These are phyloP conservation scores for Maudiozyma barnettii DNA, from an alignment of 805 yeast genomes.

Conservation along the genomic window DNA sequence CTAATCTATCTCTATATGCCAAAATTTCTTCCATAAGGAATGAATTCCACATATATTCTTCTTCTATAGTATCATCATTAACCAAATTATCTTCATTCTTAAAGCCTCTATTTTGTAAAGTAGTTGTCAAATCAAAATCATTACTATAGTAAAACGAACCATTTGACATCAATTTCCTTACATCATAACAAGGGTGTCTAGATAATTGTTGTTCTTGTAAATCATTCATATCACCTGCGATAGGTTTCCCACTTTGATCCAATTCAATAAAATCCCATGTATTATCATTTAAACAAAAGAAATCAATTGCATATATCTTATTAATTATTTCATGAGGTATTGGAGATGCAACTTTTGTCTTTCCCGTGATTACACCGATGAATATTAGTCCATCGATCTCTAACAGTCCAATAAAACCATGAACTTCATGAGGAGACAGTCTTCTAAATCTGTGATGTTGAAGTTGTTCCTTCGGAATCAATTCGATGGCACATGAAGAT, in stretches of 20 bases:
- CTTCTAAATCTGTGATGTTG: constrained; percentile 32
- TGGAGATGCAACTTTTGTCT: constrained; percentile 72
- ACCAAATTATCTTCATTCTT: constrained; percentile 31
- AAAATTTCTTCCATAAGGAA: constrained; percentile 79
- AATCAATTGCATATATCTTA: constrained; percentile 75
- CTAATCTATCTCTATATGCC: constrained; percentile 61
- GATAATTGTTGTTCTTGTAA: constrained; percentile 23
- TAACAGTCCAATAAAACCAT: constrained; percentile 79
- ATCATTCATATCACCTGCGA: constrained; percentile 16
- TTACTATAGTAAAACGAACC: constrained; percentile 91
- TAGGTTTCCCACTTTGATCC: constrained; percentile 49
- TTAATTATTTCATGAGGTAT: constrained; percentile 68
- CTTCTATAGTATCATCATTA: constrained; percentile 52
- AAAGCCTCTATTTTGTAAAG: constrained; percentile 67
- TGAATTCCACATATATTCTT: constrained; percentile 93
- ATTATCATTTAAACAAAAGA: constrained; percentile 58
- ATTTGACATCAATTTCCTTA: constrained; percentile 66
- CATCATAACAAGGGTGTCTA: constrained; percentile 77
- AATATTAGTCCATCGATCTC: constrained; percentile 58
- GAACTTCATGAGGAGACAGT: constrained; percentile 37
- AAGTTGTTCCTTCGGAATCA: constrained; percentile 33
- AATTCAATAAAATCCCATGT: constrained; percentile 77
- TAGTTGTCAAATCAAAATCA: constrained; percentile 85
- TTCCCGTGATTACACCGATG: constrained; percentile 70
- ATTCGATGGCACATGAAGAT: constrained; percentile 40